phyloP scores from a whole-genome alignment of 2,329 filamentous ascomycete species.

The Basipetospora chlamydospora region DNA sequence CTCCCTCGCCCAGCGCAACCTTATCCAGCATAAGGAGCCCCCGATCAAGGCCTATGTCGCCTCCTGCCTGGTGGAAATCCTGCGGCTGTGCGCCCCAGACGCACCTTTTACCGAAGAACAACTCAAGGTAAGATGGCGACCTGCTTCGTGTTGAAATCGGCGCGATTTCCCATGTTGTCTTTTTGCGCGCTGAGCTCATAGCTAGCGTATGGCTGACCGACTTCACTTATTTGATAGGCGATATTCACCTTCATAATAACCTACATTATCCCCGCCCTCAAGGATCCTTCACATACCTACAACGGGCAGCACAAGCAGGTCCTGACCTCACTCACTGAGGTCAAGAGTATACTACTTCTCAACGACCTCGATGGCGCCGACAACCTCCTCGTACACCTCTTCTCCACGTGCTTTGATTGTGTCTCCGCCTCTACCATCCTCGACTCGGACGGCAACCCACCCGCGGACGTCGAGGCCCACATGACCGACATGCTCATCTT shows the following conservation, averaged over 20 bases:
- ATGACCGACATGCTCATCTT: slow-evolving; percentile 76
- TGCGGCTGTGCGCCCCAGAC: slow-evolving; percentile 84
- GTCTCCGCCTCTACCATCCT: slow-evolving; percentile 65
- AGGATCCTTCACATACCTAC: slow-evolving; percentile 78
- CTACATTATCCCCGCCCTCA: slow-evolving; percentile 69
- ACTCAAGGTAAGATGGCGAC: slow-evolving; percentile 55
- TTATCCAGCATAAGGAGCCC: slow-evolving; percentile 82
- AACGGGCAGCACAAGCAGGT: slow-evolving; percentile 89
- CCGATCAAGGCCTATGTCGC: slow-evolving; percentile 83
- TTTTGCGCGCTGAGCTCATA: too few relatives aligned
- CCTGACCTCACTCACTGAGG: slow-evolving; percentile 72
- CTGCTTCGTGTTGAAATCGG: too few relatives aligned
- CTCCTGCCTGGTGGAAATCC: slow-evolving; percentile 82
- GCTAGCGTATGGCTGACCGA: too few relatives aligned
- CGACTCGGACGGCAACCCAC: slow-evolving; percentile 64
- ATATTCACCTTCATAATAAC: slow-evolving; percentile 84
- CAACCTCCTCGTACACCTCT: slow-evolving; percentile 64
- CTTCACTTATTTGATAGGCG: slow-evolving; percentile 40
- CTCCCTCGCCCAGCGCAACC: slow-evolving; percentile 66
- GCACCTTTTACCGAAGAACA: slow-evolving; percentile 85
- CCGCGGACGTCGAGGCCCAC: slow-evolving; percentile 86
- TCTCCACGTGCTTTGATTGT: slow-evolving; percentile 83
- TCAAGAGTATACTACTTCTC: slow-evolving; percentile 87
- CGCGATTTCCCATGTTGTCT: too few relatives aligned
- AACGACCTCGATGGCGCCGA: slow-evolving; percentile 77